These are phyloP conservation scores for Tolypocladium nubicola DNA, from an alignment of 2,329 filamentous ascomycete genomes.

Conservation along the genomic window DNA sequence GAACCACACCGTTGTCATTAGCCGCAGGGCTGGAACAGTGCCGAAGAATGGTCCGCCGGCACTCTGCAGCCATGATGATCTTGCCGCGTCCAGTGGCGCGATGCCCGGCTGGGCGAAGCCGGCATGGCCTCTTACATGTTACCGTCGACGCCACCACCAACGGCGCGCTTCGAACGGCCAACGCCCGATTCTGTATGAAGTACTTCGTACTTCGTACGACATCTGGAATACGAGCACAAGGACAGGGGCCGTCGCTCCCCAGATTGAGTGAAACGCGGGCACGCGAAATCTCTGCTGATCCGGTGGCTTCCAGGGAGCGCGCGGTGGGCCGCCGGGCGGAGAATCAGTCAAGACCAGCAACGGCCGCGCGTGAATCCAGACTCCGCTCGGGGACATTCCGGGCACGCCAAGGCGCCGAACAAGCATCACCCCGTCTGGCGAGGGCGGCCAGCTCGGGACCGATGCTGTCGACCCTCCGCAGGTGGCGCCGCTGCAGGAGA, in stretches of 20 bases:
- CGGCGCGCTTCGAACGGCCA: neutral
- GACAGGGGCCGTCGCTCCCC: neutral
- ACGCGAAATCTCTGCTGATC: conserved; percentile 1
- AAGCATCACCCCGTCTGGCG: neutral
- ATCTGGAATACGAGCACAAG: neutral
- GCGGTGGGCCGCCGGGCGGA: neutral
- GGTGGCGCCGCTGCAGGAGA: neutral
- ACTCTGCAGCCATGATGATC: neutral
- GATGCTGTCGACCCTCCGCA: neutral
- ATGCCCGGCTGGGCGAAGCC: neutral
- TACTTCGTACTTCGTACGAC: no score
- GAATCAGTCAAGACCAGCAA: neutral
- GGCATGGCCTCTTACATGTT: neutral
- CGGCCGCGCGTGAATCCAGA: neutral
- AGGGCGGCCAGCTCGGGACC: neutral
- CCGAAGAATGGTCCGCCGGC: neutral
- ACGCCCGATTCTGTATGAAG: neutral
- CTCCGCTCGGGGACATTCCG: neutral
- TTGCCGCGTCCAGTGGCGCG: neutral
- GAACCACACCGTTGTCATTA: neutral
- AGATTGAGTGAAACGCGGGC: neutral
- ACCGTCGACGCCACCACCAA: neutral
- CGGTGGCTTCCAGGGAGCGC: neutral
- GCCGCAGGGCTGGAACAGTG: neutral
- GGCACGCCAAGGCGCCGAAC: neutral